phyloP scores from a whole-genome alignment of 345 rosid genomes.

The Ceriops zippeliana region DNA sequence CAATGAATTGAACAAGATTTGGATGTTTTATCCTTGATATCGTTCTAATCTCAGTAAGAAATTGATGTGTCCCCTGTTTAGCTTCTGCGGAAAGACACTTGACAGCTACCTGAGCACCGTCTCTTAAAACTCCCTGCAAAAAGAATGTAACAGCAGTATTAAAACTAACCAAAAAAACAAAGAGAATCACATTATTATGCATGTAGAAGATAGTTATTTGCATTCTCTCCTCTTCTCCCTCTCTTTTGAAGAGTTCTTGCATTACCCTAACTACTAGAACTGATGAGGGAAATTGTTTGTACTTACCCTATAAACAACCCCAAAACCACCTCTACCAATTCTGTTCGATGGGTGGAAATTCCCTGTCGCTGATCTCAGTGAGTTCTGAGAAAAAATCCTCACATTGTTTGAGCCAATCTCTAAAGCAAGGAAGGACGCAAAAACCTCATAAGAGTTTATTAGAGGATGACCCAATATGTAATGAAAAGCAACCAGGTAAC shows the following conservation, averaged over 20 bases:
- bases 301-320: slow-evolving; percentile 80
- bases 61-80: slow-evolving; percentile 52
- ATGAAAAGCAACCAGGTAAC: neutral
- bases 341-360: slow-evolving; percentile 59
- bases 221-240: no score
- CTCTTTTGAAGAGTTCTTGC: neutral
- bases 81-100: slow-evolving; percentile 62
- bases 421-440: slow-evolving; percentile 23
- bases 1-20: slow-evolving; percentile 65
- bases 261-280: neutral
- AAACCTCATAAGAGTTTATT: slow-evolving; percentile 1
- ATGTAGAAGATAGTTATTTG: no score
- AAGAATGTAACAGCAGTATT: neutral
- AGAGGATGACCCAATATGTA: neutral
- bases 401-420: slow-evolving; percentile 63
- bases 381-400: slow-evolving; percentile 60
- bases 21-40: slow-evolving; percentile 56
- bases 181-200: neutral
- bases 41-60: slow-evolving; percentile 53
- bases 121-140: slow-evolving; percentile 57
- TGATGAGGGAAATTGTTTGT: slow-evolving; percentile 5
- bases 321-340: slow-evolving; percentile 84
- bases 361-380: slow-evolving; percentile 72
- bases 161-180: neutral
- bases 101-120: slow-evolving; percentile 53